A percentile compares a stretch with the other conserved stretches of the same genome.
These are phyloP conservation scores for Rhizopus delemar DNA, from an alignment of 371 early-diverging fungal genomes.

Conservation along the genomic window DNA sequence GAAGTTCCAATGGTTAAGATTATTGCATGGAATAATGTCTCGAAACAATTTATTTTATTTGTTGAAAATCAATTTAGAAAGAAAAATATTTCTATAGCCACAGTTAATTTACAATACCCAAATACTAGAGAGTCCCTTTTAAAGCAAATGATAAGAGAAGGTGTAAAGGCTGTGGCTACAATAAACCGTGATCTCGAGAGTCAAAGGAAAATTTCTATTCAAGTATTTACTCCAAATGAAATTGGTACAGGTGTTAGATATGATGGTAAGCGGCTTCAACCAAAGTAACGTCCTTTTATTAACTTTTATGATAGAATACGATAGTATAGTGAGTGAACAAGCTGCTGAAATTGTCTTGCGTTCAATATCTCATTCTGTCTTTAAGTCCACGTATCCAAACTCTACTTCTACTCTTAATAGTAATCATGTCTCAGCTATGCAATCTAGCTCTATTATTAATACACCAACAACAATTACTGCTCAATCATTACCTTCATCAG, in stretches of 20 bases:
- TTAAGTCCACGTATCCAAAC: background rate
- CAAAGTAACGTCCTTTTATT: background rate
- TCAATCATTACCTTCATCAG: too few relatives aligned
- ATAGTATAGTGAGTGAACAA: conserved; percentile 25
- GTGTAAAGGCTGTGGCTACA: conserved; percentile 28
- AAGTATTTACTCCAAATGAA: conserved; percentile 23
- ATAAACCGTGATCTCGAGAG: conserved; percentile 14
- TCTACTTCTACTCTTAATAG: background rate
- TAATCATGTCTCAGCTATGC: background rate
- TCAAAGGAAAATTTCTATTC: conserved; percentile 21
- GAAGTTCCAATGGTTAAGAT: conserved; percentile 7
- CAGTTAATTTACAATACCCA: conserved; percentile 11
- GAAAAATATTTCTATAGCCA: conserved; percentile 11
- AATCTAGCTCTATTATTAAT: background rate
- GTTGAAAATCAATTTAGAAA: conserved; percentile 17
- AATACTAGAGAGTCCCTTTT: conserved; percentile 10
- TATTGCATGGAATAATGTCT: conserved; percentile 18
- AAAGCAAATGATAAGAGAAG: conserved; percentile 28
- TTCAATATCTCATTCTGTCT: background rate
- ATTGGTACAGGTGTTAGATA: conserved; percentile 22
- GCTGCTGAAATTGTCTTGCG: conserved; percentile 24
- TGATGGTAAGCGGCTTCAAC: conserved; percentile 23
- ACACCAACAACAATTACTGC: background rate
- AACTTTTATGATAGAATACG: conserved; percentile 24
- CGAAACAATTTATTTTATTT: conserved; percentile 5